Conservation (phyloP, 1,284 basidiomycete genomes). For the Ceratobasidium papillatum region DNA sequence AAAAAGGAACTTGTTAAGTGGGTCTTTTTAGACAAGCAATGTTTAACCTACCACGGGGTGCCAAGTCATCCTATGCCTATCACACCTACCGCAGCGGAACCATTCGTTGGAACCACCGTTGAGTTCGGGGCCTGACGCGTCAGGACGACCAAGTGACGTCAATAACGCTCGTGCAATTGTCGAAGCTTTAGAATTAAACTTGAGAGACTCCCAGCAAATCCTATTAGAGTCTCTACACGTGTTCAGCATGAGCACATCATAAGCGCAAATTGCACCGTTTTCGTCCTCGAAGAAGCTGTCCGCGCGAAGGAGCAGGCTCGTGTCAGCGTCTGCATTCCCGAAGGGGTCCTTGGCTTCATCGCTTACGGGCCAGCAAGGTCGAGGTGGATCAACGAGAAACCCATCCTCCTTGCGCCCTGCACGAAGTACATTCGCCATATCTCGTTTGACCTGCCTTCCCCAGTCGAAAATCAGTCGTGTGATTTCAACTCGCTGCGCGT, state of each 20-base stretch:
- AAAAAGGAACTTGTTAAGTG: background rate
- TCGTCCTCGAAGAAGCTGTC: constrained; percentile 2
- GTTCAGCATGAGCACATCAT: background rate
- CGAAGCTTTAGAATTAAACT: background rate
- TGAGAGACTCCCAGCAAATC: background rate
- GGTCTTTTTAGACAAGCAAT: background rate
- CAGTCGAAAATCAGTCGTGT: background rate
- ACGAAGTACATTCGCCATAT: background rate
- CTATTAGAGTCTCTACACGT: too few species aligned
- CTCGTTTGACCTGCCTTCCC: background rate
- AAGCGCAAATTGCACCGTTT: background rate
- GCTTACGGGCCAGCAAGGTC: background rate
- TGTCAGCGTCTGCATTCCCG: background rate
- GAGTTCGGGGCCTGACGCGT: background rate
- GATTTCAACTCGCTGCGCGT: background rate
- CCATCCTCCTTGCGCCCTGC: background rate
- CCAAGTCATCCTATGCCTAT: background rate
- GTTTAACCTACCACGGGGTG: background rate
- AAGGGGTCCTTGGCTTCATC: background rate
- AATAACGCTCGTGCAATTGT: background rate
- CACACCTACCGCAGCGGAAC: background rate
- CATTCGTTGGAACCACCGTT: background rate
- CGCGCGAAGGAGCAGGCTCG: constrained; percentile 7
- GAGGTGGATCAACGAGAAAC: background rate
- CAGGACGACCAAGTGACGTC: background rate